phyloP scores from a whole-genome alignment of 2,329 filamentous ascomycete genomes.

The Fusarium anthophilum region DNA sequence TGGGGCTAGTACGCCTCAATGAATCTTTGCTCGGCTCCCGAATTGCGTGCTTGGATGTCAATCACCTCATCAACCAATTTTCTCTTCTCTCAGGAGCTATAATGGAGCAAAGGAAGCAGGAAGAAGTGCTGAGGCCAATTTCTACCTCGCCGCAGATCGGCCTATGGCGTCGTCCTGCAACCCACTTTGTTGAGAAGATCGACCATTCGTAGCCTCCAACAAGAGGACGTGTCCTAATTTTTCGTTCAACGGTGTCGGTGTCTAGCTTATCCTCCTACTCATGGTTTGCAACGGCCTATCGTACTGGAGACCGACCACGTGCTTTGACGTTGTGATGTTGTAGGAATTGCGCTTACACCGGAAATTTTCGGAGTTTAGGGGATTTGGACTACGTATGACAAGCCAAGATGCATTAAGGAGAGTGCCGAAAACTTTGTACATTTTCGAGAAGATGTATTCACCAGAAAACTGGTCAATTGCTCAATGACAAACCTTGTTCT shows the following conservation, averaged over 20 bases:
- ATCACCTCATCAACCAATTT: constrained; percentile 34
- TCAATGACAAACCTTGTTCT: neutral
- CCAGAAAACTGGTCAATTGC: neutral
- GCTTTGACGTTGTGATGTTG: constrained; percentile 9
- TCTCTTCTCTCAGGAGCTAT: constrained; percentile 19
- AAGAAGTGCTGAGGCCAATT: constrained; percentile 18
- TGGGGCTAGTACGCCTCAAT: constrained; percentile 26
- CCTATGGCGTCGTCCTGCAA: constrained; percentile 16
- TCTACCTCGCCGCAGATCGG: constrained; percentile 34
- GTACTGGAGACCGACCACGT: constrained; percentile 19
- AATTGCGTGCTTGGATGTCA: constrained; percentile 41
- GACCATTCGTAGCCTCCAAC: constrained; percentile 7
- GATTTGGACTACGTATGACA: neutral
- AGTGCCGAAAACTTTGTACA: neutral
- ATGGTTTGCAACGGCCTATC: constrained; percentile 17
- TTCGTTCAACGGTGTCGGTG: constrained; percentile 1
- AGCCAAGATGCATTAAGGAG: neutral
- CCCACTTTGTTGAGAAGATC: constrained; percentile 23
- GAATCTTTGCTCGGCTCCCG: constrained; percentile 36
- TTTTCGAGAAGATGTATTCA: neutral
- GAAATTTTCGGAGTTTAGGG: constrained; percentile 19
- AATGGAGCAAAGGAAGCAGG: constrained; percentile 23
- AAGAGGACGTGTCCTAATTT: constrained; percentile 3
- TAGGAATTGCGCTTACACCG: neutral
- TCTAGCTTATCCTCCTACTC: neutral